Conservation (phyloP, 2,329 filamentous ascomycete genomes). For the Fusarium sp. region DNA sequence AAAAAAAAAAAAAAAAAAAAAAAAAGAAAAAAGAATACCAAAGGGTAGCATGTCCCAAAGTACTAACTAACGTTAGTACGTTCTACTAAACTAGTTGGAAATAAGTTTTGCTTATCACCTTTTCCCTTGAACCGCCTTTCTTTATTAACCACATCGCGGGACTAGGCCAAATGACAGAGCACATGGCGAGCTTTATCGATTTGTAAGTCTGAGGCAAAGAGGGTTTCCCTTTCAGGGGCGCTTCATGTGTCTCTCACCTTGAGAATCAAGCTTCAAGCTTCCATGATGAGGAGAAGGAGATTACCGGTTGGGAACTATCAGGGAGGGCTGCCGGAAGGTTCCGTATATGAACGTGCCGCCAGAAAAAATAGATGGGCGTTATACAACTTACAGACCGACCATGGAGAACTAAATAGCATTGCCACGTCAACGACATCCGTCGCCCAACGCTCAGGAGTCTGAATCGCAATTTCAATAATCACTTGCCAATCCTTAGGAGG, state of each 20-base stretch:
- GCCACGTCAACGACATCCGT: conserved; percentile 12
- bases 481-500: conserved; percentile 8
- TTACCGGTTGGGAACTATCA: conserved; percentile 65
- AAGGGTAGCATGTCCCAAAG: too few relatives aligned
- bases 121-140: too few relatives aligned
- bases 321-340: conserved; percentile 61
- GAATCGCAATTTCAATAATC: neutral
- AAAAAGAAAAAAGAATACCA: too few relatives aligned
- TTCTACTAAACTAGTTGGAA: too few relatives aligned
- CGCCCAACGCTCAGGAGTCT: conserved; percentile 6
- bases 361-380: conserved; percentile 29
- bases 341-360: conserved; percentile 16
- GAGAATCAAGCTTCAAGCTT: conserved; percentile 51
- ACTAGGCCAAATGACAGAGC: conserved; percentile 63
- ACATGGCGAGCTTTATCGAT: conserved; percentile 2
- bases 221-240: conserved; percentile 60
- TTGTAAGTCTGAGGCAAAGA: conserved; percentile 51
- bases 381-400: conserved; percentile 21
- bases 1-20: too few relatives aligned
- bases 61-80: too few relatives aligned
- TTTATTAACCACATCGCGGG: conserved; percentile 60
- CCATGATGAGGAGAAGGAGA: conserved; percentile 57
- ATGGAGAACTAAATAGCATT: conserved; percentile 17
- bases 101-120: too few relatives aligned
- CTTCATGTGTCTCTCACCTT: conserved; percentile 32